Evolutionary conservation across 768 basidiomycete species (phyloP).

Genomic region (Amanita inopinata): DNA sequence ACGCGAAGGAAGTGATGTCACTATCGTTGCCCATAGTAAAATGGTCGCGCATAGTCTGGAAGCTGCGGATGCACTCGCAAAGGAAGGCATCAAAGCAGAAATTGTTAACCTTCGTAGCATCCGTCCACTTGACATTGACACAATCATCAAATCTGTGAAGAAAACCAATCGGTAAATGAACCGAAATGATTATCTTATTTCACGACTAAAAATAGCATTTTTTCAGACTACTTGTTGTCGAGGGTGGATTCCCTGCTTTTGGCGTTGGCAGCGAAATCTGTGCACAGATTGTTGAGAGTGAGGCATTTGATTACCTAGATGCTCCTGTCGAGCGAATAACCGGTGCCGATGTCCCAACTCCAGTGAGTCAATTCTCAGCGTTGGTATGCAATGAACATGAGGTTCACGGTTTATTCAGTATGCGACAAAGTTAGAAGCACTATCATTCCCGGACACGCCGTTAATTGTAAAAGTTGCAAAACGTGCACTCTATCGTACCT

Average conservation of each 20-base stretch:
- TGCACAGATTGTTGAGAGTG: constrained; percentile 94
- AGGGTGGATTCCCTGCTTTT: constrained; percentile 98
- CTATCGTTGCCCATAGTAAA: constrained; percentile 95
- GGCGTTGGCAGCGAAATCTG: constrained; percentile 98
- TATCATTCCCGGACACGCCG: constrained; percentile 90
- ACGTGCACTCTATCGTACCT: constrained; percentile 84
- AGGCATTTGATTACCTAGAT: constrained; percentile 97
- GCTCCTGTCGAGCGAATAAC: constrained; percentile 97
- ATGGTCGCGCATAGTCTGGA: constrained; percentile 95
- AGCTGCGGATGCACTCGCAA: constrained; percentile 85
- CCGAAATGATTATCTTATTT: neutral
- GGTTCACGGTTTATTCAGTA: constrained; percentile 65
- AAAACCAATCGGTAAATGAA: constrained; percentile 84
- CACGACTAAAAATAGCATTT: constrained; percentile 6
- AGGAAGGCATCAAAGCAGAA: constrained; percentile 96
- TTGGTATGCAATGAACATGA: no score
- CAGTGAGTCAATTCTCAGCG: constrained; percentile 55
- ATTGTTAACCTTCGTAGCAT: constrained; percentile 96
- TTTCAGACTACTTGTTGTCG: constrained; percentile 78
- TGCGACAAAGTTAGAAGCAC: constrained; percentile 77
- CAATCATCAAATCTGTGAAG: constrained; percentile 94
- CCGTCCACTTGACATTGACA: constrained; percentile 95
- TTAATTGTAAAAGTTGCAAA: constrained; percentile 92
- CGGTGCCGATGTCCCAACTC: constrained; percentile 96
- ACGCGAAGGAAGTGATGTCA: constrained; percentile 85